Evolutionary conservation across 371 early-diverging fungal genomes (phyloP).

Genomic region (Syncephalis fuscata): DNA sequence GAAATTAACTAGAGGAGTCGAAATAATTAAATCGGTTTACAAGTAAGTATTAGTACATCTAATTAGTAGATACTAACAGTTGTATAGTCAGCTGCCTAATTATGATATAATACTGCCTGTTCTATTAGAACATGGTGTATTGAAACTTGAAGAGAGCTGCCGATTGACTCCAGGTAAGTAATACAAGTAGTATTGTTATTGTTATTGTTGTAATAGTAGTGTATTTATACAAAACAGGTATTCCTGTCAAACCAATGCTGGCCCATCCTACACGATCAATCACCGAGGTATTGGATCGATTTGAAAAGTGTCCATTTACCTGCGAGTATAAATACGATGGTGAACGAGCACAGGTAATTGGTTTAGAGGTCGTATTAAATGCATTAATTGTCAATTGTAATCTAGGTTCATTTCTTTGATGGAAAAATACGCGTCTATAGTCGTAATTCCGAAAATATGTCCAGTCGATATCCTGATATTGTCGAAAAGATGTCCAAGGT

Average conservation of each 20-base stretch:
- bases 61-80: not conserved
- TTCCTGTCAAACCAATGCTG: constrained; percentile 99
- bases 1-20: constrained; percentile 47
- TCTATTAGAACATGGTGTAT: constrained; percentile 58
- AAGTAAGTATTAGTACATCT: constrained; percentile 40
- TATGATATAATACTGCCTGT: constrained; percentile 82
- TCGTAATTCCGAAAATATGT: constrained; percentile 95
- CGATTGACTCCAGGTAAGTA: constrained; percentile 69
- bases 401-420: constrained; percentile 71
- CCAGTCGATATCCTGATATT: constrained; percentile 91
- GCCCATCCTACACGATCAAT: constrained; percentile 97
- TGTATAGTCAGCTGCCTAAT: constrained; percentile 72
- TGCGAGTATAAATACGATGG: constrained; percentile 99
- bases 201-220: too few species aligned
- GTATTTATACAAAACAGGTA: constrained; percentile 31
- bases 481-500: constrained; percentile 49
- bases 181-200: not conserved
- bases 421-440: constrained; percentile 79
- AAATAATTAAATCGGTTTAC: constrained; percentile 76
- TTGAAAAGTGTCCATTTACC: constrained; percentile 81
- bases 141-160: constrained; percentile 46
- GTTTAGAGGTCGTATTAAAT: too few species aligned
- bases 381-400: constrained; percentile 1
- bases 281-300: constrained; percentile 85
- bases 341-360: constrained; percentile 96